Evolutionary conservation across 2,329 filamentous ascomycete species (phyloP), one percentile per base, ranked within the genome.

Genomic region (Neofusicoccum kwambonambiense): DNA sequence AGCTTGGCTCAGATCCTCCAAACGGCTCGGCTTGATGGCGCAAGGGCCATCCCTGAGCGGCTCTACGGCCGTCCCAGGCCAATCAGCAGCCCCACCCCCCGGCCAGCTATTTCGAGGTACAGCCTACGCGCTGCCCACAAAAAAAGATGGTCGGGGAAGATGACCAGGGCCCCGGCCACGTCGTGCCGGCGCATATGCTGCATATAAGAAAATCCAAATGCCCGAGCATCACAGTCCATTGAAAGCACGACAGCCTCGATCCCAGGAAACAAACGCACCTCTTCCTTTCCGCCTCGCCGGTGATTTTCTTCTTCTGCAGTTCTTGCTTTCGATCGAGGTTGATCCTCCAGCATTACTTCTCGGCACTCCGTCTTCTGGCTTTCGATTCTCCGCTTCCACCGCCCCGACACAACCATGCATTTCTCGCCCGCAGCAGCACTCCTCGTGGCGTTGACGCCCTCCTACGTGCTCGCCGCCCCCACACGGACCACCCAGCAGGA

Each of bases 361-460:
- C 8, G 31, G 5, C 11, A 34, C 17, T 12, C 15, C 4, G 19
- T 44, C 54, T 13, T 42, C 45, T 37, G 22, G 5, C 58, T 35
- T 11, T 15, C 27, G 19, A 49, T 15, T 42, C 19, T 13, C 19
- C 52, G 39, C 31, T 9, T n/a, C 42, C 19, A 39, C 41, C 1
- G 15, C 42, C 27, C n/a, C 22, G 19, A 64, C 44, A 31, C 63
- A 45, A 70, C 47, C 56, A 78, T 78, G 76, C 70, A 75, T 68
- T 77, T 76, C 73, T 68, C 73, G 58, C 70, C 69, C 49, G 67
- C 72, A 19, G 45, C 76, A 68, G 67, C 71, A 11, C 66, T 77
- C 64, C 49, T 75, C 70, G 65, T 76, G 70, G 73, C 75, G 49
- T 67, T 78, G 64, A 72, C 74, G 67, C 75, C 75, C 49, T 62